Evolutionary conservation across 2,329 filamentous ascomycete genomes (phyloP).

Genomic region (Aspergillus pseudoviridinutans): DNA sequence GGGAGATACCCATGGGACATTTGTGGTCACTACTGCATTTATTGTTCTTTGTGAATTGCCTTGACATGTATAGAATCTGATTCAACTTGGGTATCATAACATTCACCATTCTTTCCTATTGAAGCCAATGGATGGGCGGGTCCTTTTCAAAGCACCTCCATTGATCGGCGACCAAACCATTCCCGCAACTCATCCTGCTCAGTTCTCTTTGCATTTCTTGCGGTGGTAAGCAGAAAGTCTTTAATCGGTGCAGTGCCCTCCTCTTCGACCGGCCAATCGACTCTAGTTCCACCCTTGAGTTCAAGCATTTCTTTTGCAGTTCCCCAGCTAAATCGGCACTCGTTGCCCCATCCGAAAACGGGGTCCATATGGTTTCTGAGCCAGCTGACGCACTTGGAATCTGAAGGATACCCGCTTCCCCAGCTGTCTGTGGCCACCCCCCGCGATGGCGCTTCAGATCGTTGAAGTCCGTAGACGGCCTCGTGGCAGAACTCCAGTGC

Average conservation of each 20-base stretch:
- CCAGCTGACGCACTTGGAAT: conserved; percentile 76
- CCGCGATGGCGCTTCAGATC: conserved; percentile 27
- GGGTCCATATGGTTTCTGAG: conserved; percentile 83
- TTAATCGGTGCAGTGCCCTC: conserved; percentile 65
- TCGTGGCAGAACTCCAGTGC: conserved; percentile 77
- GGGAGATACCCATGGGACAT: conserved; percentile 7
- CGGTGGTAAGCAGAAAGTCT: conserved; percentile 62
- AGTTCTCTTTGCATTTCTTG: conserved; percentile 39
- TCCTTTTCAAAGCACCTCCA: conserved; percentile 62
- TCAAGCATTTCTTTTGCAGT: conserved; percentile 93
- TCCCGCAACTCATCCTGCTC: conserved; percentile 67
- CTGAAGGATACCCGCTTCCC: conserved; percentile 93
- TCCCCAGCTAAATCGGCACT: conserved; percentile 93
- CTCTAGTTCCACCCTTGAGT: conserved; percentile 63
- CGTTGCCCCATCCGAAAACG: conserved; percentile 89
- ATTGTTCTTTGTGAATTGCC: background rate
- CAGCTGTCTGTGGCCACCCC: conserved; percentile 51
- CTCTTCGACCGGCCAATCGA: conserved; percentile 79
- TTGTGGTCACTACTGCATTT: background rate
- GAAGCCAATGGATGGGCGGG: conserved; percentile 5
- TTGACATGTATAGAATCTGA: background rate
- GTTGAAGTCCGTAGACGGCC: conserved; percentile 39
- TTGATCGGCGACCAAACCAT: conserved; percentile 74
- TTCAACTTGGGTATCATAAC: conserved; percentile 23
- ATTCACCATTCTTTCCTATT: conserved; percentile 16